Evolutionary conservation across 352 stramenopile genomes (phyloP), one percentile per base, ranked within the genome.

Genomic region (Phytophthora colocasiae): DNA sequence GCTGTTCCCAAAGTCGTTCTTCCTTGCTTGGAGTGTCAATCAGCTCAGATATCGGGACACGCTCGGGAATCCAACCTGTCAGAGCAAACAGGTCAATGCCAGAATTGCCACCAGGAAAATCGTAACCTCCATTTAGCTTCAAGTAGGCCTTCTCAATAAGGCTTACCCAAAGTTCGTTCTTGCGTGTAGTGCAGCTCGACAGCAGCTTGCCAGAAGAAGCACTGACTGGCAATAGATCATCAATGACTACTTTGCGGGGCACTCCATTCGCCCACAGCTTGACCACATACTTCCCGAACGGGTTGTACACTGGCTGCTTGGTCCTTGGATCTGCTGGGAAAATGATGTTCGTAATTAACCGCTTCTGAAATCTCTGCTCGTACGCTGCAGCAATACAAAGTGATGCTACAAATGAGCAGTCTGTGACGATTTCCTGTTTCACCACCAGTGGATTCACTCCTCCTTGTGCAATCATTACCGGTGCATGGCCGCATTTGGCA

Each of bases 61-160:
- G 81, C 77, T 99, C 97, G 0, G 97, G 97, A 49, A 99, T 98
- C 97, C 97, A 99, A 5, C 97, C 97, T 0, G 97, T 99, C 14
- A 99, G 81, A n/a, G 93, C 95, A 80, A 99, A 99, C 19, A 99
- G 75, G 79, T 99, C 97, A 44, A 99, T 98, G 17, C 96, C 95
- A 53, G 88, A 98, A 75, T 99, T 99, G 26, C 92, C 97, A 15
- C 97, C 97, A 32, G 97, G 95, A 79, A 99, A 99, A 66, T 98
- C 88, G 66, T 99, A 99, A 1, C 97, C 96, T 36, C 97, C 97
- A 56, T 96, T 97, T 6, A 99, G 81, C 73, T 99, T 99, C 65
- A 99, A 81, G 63, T 99, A 99, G 3, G 97, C 97, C 66, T 99
- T 99, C 83, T 99, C 97, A 31, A 99, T 97, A 12, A 99, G 85